Evolutionary conservation across 192 early-diverging fungal genomes (phyloP).

Genomic region (Linnemannia exigua): DNA sequence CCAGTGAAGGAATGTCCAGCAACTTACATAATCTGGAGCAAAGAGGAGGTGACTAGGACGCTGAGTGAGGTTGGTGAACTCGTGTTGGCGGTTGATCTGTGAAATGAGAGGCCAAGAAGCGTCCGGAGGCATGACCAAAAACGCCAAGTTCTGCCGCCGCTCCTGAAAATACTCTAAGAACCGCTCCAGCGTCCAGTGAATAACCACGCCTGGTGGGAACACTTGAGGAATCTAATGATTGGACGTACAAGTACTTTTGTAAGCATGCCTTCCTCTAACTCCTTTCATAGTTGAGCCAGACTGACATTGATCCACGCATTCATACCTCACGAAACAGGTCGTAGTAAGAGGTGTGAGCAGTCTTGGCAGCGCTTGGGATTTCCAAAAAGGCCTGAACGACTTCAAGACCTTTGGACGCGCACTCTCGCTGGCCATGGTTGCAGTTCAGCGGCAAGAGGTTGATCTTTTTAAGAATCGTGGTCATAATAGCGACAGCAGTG

Average conservation of each 20-base stretch:
- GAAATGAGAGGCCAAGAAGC: constrained; percentile 85
- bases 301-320: not conserved
- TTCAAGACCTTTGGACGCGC: constrained; percentile 64
- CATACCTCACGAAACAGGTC: constrained; percentile 69
- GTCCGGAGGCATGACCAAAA: constrained; percentile 75
- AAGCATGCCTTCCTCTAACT: not conserved
- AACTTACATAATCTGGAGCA: constrained; percentile 61
- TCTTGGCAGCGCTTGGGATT: constrained; percentile 59
- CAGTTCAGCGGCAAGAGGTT: constrained; percentile 61
- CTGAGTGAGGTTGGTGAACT: constrained; percentile 63
- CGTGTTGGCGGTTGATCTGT: constrained; percentile 72
- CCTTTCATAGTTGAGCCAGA: not conserved
- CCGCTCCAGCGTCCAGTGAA: constrained; percentile 74
- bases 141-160: constrained; percentile 62
- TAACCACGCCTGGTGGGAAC: constrained; percentile 63
- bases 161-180: constrained; percentile 69
- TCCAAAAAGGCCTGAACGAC: constrained; percentile 64
- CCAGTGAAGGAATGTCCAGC: not conserved
- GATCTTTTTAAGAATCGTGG: constrained; percentile 63
- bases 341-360: constrained; percentile 65
- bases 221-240: constrained; percentile 62
- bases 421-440: constrained; percentile 57
- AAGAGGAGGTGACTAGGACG: constrained; percentile 64
- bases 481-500: constrained; percentile 64
- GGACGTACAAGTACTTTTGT: not conserved